phyloP scores from a whole-genome alignment of 345 rosid genomes.

The Lepidium sativum region DNA sequence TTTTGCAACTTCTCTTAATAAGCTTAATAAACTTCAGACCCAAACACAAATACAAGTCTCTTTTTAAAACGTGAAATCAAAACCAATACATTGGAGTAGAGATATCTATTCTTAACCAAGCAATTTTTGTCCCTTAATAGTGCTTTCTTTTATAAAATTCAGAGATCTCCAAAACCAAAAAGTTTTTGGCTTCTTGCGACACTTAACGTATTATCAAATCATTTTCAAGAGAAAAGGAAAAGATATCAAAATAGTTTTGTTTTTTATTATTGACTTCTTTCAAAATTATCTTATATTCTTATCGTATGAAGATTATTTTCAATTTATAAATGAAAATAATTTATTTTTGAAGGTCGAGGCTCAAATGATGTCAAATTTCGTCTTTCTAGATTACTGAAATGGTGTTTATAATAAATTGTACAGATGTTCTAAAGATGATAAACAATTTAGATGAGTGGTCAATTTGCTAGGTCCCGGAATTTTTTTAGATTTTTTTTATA shows the following conservation, averaged over 20 bases:
- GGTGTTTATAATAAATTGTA: too few relatives aligned
- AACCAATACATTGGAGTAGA: conserved; percentile 17
- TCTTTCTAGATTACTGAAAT: too few relatives aligned
- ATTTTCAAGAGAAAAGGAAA: background rate
- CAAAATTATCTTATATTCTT: background rate
- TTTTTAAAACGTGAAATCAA: too few relatives aligned
- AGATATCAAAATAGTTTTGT: background rate
- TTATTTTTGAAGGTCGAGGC: too few relatives aligned
- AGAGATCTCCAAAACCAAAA: background rate
- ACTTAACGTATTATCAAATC: background rate
- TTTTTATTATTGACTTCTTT: background rate
- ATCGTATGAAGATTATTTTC: background rate
- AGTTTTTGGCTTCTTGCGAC: background rate
- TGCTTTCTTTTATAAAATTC: background rate
- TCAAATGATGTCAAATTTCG: too few relatives aligned
- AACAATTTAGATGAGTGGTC: too few relatives aligned
- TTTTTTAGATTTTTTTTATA: too few relatives aligned
- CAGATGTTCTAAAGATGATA: too few relatives aligned
- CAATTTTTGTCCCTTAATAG: conserved; percentile 1
- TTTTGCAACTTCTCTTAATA: too few relatives aligned
- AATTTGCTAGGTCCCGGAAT: too few relatives aligned
- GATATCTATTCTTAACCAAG: conserved; percentile 8
- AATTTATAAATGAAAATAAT: background rate
- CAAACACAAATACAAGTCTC: too few relatives aligned
- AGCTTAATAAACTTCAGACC: too few relatives aligned